A percentile compares a stretch with the other conserved stretches of the same genome.
Evolutionary conservation across 306 rosid genomes (phyloP).

Genomic region (Amphicarpaea edgeworthii): DNA sequence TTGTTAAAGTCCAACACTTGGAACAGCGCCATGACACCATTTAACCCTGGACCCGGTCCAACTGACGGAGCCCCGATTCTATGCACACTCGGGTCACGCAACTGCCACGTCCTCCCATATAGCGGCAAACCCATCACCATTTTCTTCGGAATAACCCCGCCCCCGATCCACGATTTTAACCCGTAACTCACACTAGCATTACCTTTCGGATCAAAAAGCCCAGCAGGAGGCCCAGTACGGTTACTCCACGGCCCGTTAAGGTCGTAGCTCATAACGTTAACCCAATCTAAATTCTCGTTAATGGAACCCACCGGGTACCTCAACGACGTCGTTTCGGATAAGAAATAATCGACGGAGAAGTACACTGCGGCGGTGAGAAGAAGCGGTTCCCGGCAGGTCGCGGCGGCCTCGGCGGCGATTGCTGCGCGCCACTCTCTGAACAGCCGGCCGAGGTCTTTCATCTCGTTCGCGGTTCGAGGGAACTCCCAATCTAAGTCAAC

Average conservation of each 20-base stretch:
- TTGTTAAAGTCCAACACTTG: slow-evolving; percentile 47
- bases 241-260: slow-evolving; percentile 64
- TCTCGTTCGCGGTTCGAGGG: slow-evolving; percentile 57
- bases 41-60: slow-evolving; percentile 62
- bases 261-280: slow-evolving; percentile 71
- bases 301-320: slow-evolving; percentile 56
- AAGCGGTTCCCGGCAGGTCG: slow-evolving; percentile 46
- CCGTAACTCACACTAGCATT: slow-evolving; percentile 55
- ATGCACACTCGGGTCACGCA: slow-evolving; percentile 48
- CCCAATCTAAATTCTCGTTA: slow-evolving; percentile 61
- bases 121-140: slow-evolving; percentile 75
- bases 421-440: slow-evolving; percentile 53
- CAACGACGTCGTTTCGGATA: slow-evolving; percentile 24
- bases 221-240: slow-evolving; percentile 47
- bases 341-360: slow-evolving; percentile 53
- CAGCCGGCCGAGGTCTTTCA: slow-evolving; percentile 53
- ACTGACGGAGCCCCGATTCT: slow-evolving; percentile 56
- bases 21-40: slow-evolving; percentile 48
- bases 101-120: slow-evolving; percentile 68
- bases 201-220: slow-evolving; percentile 57
- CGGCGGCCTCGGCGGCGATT: slow-evolving; percentile 41
- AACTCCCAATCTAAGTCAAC: slow-evolving; percentile 82
- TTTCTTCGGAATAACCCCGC: slow-evolving; percentile 51
- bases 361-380: slow-evolving; percentile 77
- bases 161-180: slow-evolving; percentile 67